Conservation (phyloP, 2,329 filamentous ascomycete species). For the Endoconidiophora laricicola region DNA sequence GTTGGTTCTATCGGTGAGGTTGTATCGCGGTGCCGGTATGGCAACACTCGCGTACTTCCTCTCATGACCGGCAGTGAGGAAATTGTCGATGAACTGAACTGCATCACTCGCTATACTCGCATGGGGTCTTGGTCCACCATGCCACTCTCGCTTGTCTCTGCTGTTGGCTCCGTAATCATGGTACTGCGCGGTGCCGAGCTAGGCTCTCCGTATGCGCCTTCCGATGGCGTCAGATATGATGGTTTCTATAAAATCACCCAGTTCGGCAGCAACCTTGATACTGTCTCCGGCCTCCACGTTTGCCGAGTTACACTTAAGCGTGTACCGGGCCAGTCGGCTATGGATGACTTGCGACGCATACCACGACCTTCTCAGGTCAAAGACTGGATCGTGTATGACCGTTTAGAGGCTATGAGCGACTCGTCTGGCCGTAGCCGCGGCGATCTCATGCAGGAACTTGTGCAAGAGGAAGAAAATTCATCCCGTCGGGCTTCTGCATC, state of each 20-base stretch:
- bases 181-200: conserved; percentile 35
- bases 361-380: conserved; percentile 39
- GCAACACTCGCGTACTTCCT: conserved; percentile 28
- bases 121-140: conserved; percentile 29
- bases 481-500: conserved; percentile 9
- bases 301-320: conserved; percentile 32
- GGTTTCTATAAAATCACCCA: conserved; percentile 36
- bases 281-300: conserved; percentile 24
- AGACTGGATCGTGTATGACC: conserved; percentile 36
- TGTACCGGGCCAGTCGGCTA: conserved; percentile 23
- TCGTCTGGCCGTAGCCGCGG: conserved; percentile 9
- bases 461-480: conserved; percentile 1
- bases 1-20: conserved; percentile 27
- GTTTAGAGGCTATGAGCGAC: conserved; percentile 23
- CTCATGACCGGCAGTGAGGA: conserved; percentile 36
- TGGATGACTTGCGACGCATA: conserved; percentile 27
- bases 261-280: conserved; percentile 29
- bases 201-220: conserved; percentile 33
- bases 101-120: conserved; percentile 26
- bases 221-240: conserved; percentile 38
- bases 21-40: conserved; percentile 30
- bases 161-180: conserved; percentile 32
- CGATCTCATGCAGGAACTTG: conserved; percentile 10
- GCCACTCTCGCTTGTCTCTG: conserved; percentile 30
- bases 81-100: conserved; percentile 18